Conservation (phyloP, 2,329 filamentous ascomycete genomes). For the Xylaria sp. region DNA sequence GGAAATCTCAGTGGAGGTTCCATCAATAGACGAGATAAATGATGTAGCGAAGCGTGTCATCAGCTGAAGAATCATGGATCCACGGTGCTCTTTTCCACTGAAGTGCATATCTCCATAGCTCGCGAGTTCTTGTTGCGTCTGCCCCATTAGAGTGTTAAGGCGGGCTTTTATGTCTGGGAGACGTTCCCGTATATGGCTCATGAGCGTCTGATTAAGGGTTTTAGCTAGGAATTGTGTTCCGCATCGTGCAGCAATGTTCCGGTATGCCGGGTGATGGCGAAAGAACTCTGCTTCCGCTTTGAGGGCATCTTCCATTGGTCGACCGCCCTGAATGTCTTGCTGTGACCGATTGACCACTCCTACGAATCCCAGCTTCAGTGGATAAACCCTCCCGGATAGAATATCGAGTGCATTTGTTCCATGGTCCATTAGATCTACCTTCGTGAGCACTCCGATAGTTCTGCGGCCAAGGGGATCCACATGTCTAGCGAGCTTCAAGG, state of each 20-base stretch:
- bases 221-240: constrained; percentile 95
- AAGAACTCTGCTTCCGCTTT: constrained; percentile 95
- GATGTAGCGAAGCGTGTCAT: constrained; percentile 99
- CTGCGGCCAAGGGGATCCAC: constrained; percentile 93
- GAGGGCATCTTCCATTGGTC: constrained; percentile 92
- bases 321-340: constrained; percentile 96
- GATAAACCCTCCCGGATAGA: constrained; percentile 95
- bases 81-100: constrained; percentile 94
- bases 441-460: constrained; percentile 96
- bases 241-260: constrained; percentile 93
- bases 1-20: constrained; percentile 97
- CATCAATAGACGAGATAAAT: constrained; percentile 98
- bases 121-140: constrained; percentile 97
- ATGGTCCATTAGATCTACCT: constrained; percentile 98
- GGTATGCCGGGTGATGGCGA: constrained; percentile 94
- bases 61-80: constrained; percentile 92
- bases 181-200: constrained; percentile 95
- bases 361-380: constrained; percentile 96
- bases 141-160: constrained; percentile 98
- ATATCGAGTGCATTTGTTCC: constrained; percentile 98
- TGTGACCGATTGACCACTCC: constrained; percentile 98
- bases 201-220: constrained; percentile 92
- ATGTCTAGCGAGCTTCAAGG: constrained; percentile 94
- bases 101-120: constrained; percentile 99
- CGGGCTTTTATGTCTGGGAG: constrained; percentile 98